Evolutionary conservation across 2,329 filamentous ascomycete species (phyloP).

Genomic region (Xylaria sp.): DNA sequence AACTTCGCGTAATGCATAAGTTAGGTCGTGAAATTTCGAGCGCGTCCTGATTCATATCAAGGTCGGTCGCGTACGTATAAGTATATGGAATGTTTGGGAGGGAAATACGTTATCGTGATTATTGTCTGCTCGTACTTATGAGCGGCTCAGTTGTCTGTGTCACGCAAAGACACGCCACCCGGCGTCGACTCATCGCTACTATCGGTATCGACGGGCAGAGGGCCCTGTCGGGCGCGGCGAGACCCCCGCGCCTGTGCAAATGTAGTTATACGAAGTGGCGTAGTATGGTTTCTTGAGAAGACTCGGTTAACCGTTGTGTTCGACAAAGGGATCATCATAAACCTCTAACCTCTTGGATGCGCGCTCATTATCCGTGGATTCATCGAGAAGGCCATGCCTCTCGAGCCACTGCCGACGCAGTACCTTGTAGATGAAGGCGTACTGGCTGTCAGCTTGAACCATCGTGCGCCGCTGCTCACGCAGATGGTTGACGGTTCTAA

Average conservation of each 20-base stretch:
- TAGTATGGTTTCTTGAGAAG: conserved; percentile 32
- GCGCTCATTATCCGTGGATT: conserved; percentile 52
- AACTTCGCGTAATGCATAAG: conserved; percentile 1
- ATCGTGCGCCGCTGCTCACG: conserved; percentile 92
- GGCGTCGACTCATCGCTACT: conserved; percentile 39
- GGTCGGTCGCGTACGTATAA: conserved; percentile 7
- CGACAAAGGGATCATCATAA: conserved; percentile 57
- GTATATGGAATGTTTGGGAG: conserved; percentile 1
- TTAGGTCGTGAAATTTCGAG: conserved; percentile 11
- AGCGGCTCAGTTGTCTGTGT: conserved; percentile 5
- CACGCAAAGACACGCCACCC: conserved; percentile 30
- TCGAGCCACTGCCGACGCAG: conserved; percentile 79
- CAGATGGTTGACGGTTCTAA: conserved; percentile 80
- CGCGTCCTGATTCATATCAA: conserved; percentile 2
- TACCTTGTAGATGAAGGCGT: conserved; percentile 88
- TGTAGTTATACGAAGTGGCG: conserved; percentile 13
- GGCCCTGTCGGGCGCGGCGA: conserved; percentile 20
- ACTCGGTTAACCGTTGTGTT: conserved; percentile 44
- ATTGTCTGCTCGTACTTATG: background rate
- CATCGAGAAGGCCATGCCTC: conserved; percentile 61
- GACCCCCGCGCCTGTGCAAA: conserved; percentile 30
- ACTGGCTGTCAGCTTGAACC: conserved; percentile 91
- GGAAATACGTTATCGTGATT: conserved; percentile 3
- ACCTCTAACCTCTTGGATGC: conserved; percentile 64
- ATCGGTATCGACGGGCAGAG: conserved; percentile 31